Percentiles rank a stretch among this genome's conserved stretches.
Conservation (phyloP, 208 protist genomes). For the Naegleria gruberi region DNA sequence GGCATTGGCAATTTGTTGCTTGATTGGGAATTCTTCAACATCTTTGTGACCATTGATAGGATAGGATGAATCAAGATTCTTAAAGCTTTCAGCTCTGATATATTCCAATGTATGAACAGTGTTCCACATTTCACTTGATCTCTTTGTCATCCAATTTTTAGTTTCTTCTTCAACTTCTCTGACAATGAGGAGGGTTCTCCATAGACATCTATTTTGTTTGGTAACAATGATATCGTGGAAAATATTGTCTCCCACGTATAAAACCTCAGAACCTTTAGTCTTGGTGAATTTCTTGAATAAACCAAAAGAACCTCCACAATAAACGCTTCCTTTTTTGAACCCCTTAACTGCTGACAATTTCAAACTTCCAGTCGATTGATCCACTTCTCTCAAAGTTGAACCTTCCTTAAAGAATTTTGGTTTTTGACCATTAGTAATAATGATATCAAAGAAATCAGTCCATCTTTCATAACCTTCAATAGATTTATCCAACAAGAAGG, state of each 20-base stretch:
- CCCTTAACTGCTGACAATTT: background rate
- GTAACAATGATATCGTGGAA: constrained; percentile 17
- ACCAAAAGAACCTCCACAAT: background rate
- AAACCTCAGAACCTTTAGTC: background rate
- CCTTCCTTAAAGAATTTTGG: constrained; percentile 17
- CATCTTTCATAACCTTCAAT: background rate
- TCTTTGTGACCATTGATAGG: background rate
- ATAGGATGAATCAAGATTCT: background rate
- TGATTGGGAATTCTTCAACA: background rate
- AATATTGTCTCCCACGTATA: constrained; percentile 28
- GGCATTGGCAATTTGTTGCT: background rate
- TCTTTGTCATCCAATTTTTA: background rate
- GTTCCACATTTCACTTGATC: background rate
- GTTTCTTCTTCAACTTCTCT: constrained; percentile 18
- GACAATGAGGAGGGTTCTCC: constrained; percentile 23
- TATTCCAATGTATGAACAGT: background rate
- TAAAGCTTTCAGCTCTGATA: background rate
- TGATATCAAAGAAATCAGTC: constrained; percentile 21
- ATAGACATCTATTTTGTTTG: background rate
- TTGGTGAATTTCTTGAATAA: constrained; percentile 13
- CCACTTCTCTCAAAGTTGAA: constrained; percentile 10
- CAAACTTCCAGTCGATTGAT: background rate
- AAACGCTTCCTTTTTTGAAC: constrained; percentile 19
- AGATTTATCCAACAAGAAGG: background rate
- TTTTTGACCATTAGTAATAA: background rate